Evolutionary conservation across 1,284 basidiomycete species (phyloP), one percentile per base, ranked within the genome.

Genomic region (Cryptococcus wingfieldii): DNA sequence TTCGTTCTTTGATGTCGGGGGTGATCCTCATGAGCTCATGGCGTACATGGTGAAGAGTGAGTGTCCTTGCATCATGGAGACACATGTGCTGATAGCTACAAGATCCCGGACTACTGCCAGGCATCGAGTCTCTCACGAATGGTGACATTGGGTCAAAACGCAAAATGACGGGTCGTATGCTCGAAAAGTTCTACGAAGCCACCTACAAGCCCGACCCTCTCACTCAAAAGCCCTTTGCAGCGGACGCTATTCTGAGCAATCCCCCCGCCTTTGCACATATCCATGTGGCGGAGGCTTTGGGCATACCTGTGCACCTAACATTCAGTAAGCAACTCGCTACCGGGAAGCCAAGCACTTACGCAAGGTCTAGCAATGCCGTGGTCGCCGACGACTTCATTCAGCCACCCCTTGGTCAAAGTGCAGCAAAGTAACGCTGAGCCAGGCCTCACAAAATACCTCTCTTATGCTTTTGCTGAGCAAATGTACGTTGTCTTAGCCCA

Each of bases 181-280:
- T 86, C 18, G 74, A 82, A 46, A 83, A 83, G 0, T 85, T 83
- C 67, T 84, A 83, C 80, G 67, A 74, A 14, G 75, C 84, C 0
- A 83, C 82, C 55, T 80, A 79, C 65, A 68, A 79, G 13, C 79
- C 83, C 0, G 80, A 81, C 61, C 71, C 77, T 12, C 61, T 72
- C 12, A 79, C 78, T 0, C 78, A 80, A 1, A 66, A 68, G 18
- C 61, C 77, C 2, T 86, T 85, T 60, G 81, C 78, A 0, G 83
- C 82, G 2, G 84, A 86, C 64, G 83, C 83, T 0, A 84, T 86
- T 50, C 84, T 86, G 48, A 81, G 81, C 31, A 86, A 85, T 65
- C 84, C 85, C 10, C 83, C 84, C 3, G 79, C 82, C 2, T 85
- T 86, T 63, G 84, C 82, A 0, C 83, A 85, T 71, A 73, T 85